Conservation (phyloP, 2,329 filamentous ascomycete species). For the Microdochium paspali region DNA sequence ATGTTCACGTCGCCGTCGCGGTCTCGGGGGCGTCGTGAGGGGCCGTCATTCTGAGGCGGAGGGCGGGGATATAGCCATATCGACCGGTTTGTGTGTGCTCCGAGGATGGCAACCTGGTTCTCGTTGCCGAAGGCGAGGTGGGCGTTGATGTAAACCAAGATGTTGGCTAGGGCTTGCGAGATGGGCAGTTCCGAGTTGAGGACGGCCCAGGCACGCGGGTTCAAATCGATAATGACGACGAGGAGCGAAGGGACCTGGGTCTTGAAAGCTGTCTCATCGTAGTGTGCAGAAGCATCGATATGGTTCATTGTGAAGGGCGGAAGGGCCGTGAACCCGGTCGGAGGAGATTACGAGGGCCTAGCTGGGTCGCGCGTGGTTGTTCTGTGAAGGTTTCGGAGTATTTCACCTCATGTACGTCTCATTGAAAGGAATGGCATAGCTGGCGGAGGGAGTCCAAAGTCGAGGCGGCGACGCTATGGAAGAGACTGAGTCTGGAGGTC, state of each 20-base stretch:
- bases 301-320: conserved; percentile 36
- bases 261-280: conserved; percentile 38
- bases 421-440: too few species aligned
- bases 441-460: too few species aligned
- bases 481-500: too few species aligned
- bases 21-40: conserved; percentile 11
- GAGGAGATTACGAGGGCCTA: too few species aligned
- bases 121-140: conserved; percentile 90
- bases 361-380: too few species aligned
- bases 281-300: conserved; percentile 51
- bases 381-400: too few species aligned
- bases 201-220: conserved; percentile 86
- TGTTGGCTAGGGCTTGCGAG: conserved; percentile 73
- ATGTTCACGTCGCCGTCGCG: conserved; percentile 48
- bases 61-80: conserved; percentile 76
- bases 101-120: conserved; percentile 87
- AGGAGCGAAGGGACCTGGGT: conserved; percentile 70
- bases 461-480: too few species aligned
- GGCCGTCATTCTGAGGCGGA: conserved; percentile 21
- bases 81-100: conserved; percentile 78
- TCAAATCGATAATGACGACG: conserved; percentile 88
- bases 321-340: background rate
- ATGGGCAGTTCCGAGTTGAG: conserved; percentile 68
- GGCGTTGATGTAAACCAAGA: conserved; percentile 94
- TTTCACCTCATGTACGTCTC: background rate